Conservation (phyloP, 306 rosid species). For the Ziziphus jujuba region DNA sequence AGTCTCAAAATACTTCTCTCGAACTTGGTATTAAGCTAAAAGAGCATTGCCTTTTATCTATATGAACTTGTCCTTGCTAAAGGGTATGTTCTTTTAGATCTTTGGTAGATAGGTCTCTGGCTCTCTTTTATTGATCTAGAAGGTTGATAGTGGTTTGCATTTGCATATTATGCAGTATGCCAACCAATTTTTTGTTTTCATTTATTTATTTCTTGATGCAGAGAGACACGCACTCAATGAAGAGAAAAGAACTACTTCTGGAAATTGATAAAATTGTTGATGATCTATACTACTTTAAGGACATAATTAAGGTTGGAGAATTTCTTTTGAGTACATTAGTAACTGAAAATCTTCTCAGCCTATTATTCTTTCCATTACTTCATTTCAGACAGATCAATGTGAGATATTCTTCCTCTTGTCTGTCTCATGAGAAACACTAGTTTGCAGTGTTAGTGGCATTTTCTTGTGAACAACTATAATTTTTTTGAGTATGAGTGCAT, state of each 20-base stretch:
- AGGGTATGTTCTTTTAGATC: conserved; percentile 40
- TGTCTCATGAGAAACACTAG: conserved; percentile 9
- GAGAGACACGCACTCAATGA: conserved; percentile 43
- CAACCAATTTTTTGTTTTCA: conserved; percentile 20
- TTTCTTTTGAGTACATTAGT: conserved; percentile 49
- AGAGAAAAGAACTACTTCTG: conserved; percentile 49
- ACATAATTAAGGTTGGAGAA: conserved; percentile 56
- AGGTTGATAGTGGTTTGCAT: background rate
- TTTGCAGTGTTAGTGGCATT: conserved; percentile 12
- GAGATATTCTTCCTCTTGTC: conserved; percentile 34
- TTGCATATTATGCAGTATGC: conserved; percentile 9
- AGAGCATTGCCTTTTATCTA: conserved; percentile 53
- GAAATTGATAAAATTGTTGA: conserved; percentile 67
- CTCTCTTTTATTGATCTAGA: conserved; percentile 3
- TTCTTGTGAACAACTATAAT: background rate
- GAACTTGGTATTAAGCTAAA: conserved; percentile 58
- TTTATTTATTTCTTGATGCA: too few species aligned
- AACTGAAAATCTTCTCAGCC: conserved; percentile 59
- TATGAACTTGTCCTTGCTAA: conserved; percentile 47
- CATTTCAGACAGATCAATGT: conserved; percentile 50
- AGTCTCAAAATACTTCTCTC: conserved; percentile 78
- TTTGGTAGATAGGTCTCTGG: background rate
- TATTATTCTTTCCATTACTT: conserved; percentile 62
- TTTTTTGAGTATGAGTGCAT: background rate
- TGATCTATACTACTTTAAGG: conserved; percentile 76